Evolutionary conservation across 805 yeast species (phyloP).

Genomic region (Nakazawaea peltata): DNA sequence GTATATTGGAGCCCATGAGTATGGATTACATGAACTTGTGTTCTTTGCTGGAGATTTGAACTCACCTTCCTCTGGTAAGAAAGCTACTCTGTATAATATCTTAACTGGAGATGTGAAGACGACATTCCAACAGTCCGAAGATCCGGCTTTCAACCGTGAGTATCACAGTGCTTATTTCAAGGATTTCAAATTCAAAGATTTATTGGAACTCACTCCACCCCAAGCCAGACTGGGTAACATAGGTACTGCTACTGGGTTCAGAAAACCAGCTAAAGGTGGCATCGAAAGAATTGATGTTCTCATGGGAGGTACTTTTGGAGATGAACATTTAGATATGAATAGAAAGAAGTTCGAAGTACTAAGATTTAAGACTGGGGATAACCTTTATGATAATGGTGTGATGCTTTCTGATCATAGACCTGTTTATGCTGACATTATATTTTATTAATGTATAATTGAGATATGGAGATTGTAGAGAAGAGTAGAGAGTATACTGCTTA

Average conservation of each 20-base stretch:
- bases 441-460: constrained; percentile 16
- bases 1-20: constrained; percentile 28
- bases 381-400: constrained; percentile 24
- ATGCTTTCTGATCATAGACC: constrained; percentile 43
- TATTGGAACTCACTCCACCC: constrained; percentile 16
- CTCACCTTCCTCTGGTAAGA: constrained; percentile 34
- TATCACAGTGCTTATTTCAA: constrained; percentile 13
- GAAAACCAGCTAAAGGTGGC: constrained; percentile 13
- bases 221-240: constrained; percentile 24
- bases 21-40: constrained; percentile 24
- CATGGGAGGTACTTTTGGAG: constrained; percentile 19
- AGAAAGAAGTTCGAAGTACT: constrained; percentile 15
- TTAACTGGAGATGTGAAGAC: constrained; percentile 16
- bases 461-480: too few relatives aligned
- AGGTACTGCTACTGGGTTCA: constrained; percentile 34
- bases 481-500: too few relatives aligned
- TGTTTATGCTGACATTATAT: constrained; percentile 25
- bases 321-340: constrained; percentile 3
- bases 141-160: constrained; percentile 15
- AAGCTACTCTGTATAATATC: constrained; percentile 24
- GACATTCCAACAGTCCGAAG: constrained; percentile 11
- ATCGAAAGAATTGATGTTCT: constrained; percentile 33
- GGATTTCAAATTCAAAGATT: constrained; percentile 21
- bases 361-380: constrained; percentile 26
- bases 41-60: constrained; percentile 54